Percentiles rank a stretch among this genome's conserved stretches.
Evolutionary conservation across 768 basidiomycete species (phyloP).

Genomic region (Suillus paluster): DNA sequence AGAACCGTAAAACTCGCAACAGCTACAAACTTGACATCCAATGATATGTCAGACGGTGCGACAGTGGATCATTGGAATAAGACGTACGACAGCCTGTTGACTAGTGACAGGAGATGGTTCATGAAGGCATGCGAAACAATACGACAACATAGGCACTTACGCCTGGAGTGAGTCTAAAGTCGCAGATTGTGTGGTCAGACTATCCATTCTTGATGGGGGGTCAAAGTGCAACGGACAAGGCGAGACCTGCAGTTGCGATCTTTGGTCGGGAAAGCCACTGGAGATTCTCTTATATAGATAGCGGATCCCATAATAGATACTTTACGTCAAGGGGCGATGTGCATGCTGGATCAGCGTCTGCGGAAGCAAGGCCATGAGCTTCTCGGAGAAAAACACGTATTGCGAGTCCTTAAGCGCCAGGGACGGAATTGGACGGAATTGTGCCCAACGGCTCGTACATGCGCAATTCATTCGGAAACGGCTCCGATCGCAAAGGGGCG

Average conservation of each 20-base stretch:
- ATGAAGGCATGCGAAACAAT: not conserved
- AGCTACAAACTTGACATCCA: constrained; percentile 46
- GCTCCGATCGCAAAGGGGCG: not conserved
- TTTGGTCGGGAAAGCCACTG: not conserved
- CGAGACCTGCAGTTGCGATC: not conserved
- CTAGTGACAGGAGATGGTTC: not conserved
- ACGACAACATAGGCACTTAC: not conserved
- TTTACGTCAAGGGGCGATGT: not conserved
- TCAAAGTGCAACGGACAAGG: not conserved
- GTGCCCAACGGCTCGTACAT: not conserved
- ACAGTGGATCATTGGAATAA: not conserved
- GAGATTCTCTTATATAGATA: not conserved
- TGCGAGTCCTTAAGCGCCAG: not conserved
- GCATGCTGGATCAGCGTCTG: not conserved
- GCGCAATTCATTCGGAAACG: not conserved
- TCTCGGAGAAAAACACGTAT: not conserved
- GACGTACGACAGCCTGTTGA: not conserved
- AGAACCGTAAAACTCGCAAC: constrained; percentile 52
- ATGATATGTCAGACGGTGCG: not conserved
- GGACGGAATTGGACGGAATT: not conserved
- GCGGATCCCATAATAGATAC: not conserved
- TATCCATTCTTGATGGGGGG: not conserved
- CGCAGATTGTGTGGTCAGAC: not conserved
- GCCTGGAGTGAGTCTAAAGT: not conserved
- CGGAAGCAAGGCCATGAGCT: not conserved